Evolutionary conservation across 2,329 filamentous ascomycete species (phyloP), one percentile per base, ranked within the genome.

Genomic region (Thermoascus crustaceus): DNA sequence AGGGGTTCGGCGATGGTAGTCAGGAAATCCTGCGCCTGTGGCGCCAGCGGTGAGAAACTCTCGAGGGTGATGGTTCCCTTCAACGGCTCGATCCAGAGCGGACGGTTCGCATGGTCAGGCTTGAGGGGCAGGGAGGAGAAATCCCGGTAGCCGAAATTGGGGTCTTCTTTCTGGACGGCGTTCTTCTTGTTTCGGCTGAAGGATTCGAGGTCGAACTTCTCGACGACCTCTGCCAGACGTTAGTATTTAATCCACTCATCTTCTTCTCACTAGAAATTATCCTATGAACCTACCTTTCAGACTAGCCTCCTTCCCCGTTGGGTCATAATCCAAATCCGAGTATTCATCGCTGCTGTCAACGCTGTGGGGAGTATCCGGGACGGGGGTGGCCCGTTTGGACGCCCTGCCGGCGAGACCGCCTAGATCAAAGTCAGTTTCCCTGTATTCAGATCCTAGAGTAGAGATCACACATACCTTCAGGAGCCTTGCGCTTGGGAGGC

Each of bases 1-100:
- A 89, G 71, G 11, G 89, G 91, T 65, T 98, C 89, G 43, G 89
- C 85, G 48, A 98, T 89, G 30, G 91, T 94, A 50, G 93, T 94
- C 40, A 98, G 70, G 57, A 98, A 94, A 58, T 94, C 87, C 56
- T 94, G 87, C 0, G 86, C 89, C 53, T 88, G 82, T 38, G 82
- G 75, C 38, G 89, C 87, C 38, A 91, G 70, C 2, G 88, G 84
- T 34, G 85, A 89, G 66, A 95, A 96, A 49, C 87, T 94, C 68
- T 98, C 89, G 27, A 96, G 71, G 19, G 93, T 91, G 54, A 96
- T 91, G 44, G 82, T 80, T 22, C 85, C 87, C 55, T 83, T 85
- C 30, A 81, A 70, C 2, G 87, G 85, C 57, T 95, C 87, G 48
- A 98, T 91, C 85, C 87, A 96, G 40, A 96, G 72, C 10, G 91